These are phyloP conservation scores for Nicotiana otophora DNA, from an alignment of 257 asterid species.

Conservation along the genomic window DNA sequence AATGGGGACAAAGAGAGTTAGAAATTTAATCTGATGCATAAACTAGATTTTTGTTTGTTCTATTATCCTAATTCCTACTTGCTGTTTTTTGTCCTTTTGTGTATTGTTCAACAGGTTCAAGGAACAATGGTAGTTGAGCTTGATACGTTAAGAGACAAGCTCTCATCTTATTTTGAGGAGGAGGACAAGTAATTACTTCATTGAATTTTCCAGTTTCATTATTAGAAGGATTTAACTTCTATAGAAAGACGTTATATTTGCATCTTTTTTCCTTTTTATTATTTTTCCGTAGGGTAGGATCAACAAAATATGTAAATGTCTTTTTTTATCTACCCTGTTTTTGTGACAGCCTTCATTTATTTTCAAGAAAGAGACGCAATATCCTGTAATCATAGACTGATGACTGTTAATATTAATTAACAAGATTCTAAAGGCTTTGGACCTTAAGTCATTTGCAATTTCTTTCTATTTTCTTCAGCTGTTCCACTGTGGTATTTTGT, in stretches of 20 bases:
- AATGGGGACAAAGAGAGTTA: too few species aligned
- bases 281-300: neutral
- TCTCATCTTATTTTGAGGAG: neutral
- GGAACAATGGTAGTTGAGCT: neutral
- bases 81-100: neutral
- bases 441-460: neutral
- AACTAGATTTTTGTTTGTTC: neutral
- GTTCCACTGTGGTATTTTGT: neutral
- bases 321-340: neutral
- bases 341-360: neutral
- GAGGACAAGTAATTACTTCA: neutral
- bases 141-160: slow-evolving; percentile 4
- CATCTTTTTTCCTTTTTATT: neutral
- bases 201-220: neutral
- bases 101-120: neutral
- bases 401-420: neutral
- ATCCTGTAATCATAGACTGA: neutral
- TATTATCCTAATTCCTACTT: neutral
- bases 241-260: neutral
- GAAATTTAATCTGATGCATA: too few species aligned
- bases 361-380: neutral
- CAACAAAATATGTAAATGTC: neutral
- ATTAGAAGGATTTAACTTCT: neutral
- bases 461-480: neutral
- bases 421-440: neutral